Percentiles rank a stretch among this genome's conserved stretches.
phyloP scores from a whole-genome alignment of 352 stramenopile genomes.

The Phytophthora melonis region DNA sequence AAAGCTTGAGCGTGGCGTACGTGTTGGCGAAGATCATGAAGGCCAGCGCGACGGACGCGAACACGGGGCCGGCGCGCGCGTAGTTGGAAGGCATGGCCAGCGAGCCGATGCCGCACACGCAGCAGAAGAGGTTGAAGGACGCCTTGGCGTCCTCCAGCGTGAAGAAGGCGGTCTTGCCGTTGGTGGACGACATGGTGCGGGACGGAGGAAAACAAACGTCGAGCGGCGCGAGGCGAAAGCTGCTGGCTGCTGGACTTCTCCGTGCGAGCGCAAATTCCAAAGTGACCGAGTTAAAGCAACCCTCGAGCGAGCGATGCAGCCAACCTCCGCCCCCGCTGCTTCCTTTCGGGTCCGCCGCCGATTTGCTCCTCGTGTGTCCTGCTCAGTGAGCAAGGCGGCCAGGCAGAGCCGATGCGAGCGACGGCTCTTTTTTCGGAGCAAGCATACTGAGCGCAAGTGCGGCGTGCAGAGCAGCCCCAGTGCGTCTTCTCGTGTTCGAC shows the following conservation, averaged over 20 bases:
- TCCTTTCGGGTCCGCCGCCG: slow-evolving; percentile 20
- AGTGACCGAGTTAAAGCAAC: slow-evolving; percentile 38
- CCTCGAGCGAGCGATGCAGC: slow-evolving; percentile 7
- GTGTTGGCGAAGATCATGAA: slow-evolving; percentile 72
- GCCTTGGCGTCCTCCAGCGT: too few species aligned
- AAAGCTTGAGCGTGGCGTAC: slow-evolving; percentile 54
- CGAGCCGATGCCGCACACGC: too few species aligned
- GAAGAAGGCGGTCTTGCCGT: slow-evolving; percentile 48
- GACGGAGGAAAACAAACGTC: slow-evolving; percentile 18
- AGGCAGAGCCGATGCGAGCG: slow-evolving; percentile 23
- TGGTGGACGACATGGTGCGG: slow-evolving; percentile 44
- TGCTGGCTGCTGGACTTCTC: slow-evolving; percentile 22
- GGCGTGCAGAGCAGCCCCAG: slow-evolving; percentile 19
- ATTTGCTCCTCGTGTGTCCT: slow-evolving; percentile 17
- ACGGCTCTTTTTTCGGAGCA: slow-evolving; percentile 28
- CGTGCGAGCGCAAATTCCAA: slow-evolving; percentile 32
- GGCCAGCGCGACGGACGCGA: slow-evolving; percentile 48
- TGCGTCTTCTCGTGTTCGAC: neutral
- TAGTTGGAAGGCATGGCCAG: too few species aligned
- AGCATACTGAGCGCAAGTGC: slow-evolving; percentile 26
- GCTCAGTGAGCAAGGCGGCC: slow-evolving; percentile 24
- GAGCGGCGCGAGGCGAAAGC: slow-evolving; percentile 1
- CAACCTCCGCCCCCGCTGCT: too few species aligned
- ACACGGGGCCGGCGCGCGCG: too few species aligned
- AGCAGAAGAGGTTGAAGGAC: too few species aligned